Conservation (phyloP, 2,329 filamentous ascomycete species). For the Colletotrichum higginsianum region DNA sequence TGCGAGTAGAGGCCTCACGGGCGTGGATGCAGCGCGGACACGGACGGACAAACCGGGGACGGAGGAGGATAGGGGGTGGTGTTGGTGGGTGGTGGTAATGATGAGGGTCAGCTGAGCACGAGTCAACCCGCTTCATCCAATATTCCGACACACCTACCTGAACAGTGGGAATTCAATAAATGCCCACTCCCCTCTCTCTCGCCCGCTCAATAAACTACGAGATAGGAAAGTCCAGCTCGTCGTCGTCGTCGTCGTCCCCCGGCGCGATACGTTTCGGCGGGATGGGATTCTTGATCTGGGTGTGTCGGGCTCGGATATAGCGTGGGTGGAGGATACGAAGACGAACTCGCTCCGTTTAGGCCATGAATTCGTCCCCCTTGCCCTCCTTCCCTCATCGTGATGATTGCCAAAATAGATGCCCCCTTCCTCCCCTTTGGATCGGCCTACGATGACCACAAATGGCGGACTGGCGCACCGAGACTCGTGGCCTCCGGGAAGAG, state of each 20-base stretch:
- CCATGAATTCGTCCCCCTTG: too few species aligned
- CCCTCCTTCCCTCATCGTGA: background rate
- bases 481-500: background rate
- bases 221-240: too few species aligned
- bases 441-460: too few species aligned
- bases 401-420: background rate
- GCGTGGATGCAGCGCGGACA: background rate
- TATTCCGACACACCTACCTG: background rate
- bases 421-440: too few species aligned
- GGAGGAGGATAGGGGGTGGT: too few species aligned
- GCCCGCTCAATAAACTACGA: background rate
- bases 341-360: background rate
- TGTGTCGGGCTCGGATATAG: too few species aligned
- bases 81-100: too few species aligned
- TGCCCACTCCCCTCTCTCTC: background rate
- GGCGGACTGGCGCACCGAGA: background rate
- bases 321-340: background rate
- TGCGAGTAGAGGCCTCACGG: background rate
- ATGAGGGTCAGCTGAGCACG: background rate
- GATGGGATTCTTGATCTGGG: too few species aligned
- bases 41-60: too few species aligned
- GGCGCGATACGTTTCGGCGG: too few species aligned
- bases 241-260: too few species aligned
- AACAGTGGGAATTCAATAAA: background rate
- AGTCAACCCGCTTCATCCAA: background rate